phyloP scores from a whole-genome alignment of 2,329 filamentous ascomycete species.

The Ophiognomonia clavigignenti-juglandacearum region DNA sequence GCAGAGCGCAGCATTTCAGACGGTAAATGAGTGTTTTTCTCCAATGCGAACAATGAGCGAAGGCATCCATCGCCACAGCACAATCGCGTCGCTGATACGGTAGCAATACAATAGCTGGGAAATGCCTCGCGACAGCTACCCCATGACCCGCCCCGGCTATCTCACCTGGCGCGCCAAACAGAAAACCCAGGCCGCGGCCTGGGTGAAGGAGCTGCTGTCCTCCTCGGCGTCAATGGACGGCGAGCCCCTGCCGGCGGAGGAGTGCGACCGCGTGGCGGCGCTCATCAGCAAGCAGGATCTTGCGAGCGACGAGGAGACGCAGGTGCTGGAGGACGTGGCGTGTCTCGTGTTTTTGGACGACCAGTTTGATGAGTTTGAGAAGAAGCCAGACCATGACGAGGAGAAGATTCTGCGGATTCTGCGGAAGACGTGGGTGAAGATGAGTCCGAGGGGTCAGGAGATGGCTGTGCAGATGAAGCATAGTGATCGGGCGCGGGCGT shows the following conservation, averaged over 20 bases:
- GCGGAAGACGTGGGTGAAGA: constrained; percentile 72
- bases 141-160: constrained; percentile 71
- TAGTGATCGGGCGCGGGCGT: constrained; percentile 53
- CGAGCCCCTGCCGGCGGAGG: constrained; percentile 37
- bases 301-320: constrained; percentile 55
- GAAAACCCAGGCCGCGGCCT: constrained; percentile 57
- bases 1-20: constrained; percentile 79
- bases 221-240: no score
- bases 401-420: constrained; percentile 70
- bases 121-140: constrained; percentile 67
- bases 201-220: constrained; percentile 50
- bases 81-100: no score
- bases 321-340: constrained; percentile 78
- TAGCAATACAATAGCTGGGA: constrained; percentile 65
- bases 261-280: constrained; percentile 59
- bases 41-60: background rate
- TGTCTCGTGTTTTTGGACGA: constrained; percentile 86
- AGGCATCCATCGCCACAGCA: no score
- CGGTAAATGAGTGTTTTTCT: constrained; percentile 36
- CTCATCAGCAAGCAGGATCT: constrained; percentile 77
- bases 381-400: constrained; percentile 60
- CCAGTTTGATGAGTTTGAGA: constrained; percentile 77
- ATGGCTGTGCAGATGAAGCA: constrained; percentile 63
- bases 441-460: constrained; percentile 57
- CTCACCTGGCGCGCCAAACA: constrained; percentile 73